Percentiles rank a stretch among this genome's conserved stretches.
Evolutionary conservation across 495 filamentous ascomycete species (phyloP).

Genomic region (Neurospora sp.): DNA sequence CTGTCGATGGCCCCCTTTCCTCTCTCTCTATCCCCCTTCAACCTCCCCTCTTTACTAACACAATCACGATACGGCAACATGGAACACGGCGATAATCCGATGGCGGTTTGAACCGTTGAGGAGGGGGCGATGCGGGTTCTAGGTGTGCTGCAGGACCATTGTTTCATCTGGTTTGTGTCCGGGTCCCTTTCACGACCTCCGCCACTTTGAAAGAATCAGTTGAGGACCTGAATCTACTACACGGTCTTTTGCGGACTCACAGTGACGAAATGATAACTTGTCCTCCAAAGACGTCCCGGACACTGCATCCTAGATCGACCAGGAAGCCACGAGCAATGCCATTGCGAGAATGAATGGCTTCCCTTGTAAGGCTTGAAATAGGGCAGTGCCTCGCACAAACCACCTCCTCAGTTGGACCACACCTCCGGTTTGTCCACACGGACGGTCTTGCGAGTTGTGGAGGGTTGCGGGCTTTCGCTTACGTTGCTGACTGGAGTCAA

Average conservation of each 20-base stretch:
- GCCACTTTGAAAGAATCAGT: slow-evolving; percentile 20
- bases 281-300: slow-evolving; percentile 48
- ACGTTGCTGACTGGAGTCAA: background rate
- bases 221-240: no score
- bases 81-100: no score
- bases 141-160: background rate
- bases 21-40: background rate
- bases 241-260: slow-evolving; percentile 34
- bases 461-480: background rate
- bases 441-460: no score
- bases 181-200: slow-evolving; percentile 37
- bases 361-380: slow-evolving; percentile 58
- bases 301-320: slow-evolving; percentile 46
- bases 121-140: background rate
- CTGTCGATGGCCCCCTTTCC: background rate
- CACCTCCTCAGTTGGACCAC: slow-evolving; percentile 52
- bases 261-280: slow-evolving; percentile 57
- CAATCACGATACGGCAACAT: no score
- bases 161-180: slow-evolving; percentile 11
- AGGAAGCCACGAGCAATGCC: slow-evolving; percentile 47
- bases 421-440: slow-evolving; percentile 17
- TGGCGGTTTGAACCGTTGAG: no score
- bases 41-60: background rate
- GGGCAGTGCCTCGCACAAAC: slow-evolving; percentile 54
- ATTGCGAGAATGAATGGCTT: slow-evolving; percentile 41